Evolutionary conservation across 768 basidiomycete species (phyloP), one percentile per base, ranked within the genome.

Genomic region (Tremella fuciformis): DNA sequence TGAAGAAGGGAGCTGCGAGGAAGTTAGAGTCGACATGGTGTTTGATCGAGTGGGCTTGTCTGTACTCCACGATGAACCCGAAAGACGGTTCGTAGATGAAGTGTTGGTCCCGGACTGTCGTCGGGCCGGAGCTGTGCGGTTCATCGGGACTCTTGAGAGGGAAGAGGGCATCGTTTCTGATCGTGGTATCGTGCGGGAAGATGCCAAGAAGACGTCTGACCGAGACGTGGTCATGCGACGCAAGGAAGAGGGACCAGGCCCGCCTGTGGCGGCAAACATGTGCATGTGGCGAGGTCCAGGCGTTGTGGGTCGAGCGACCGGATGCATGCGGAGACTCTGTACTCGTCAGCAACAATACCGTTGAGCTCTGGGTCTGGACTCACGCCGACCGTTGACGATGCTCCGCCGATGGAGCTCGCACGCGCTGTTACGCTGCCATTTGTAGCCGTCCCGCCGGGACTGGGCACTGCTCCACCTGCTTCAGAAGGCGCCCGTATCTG

Each of bases 401-500:
- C 73, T 15, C 69, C 70, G 2, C 71, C 60, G 1, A 71, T 60
- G 13, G 70, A 72, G 52, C 74, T 75, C 4, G 76, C 74, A 19
- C 74, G 63, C 3, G 72, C 76, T 0, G 74, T 75, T 6, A 73
- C 58, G 51, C 73, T 75, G 2, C 71, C 71, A 0, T 58, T 62
- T 2, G 66, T 65, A 18, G 59, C 64, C 2, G 74, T 74, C 11
- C 66, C 73, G 0, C 69, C 53, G 1, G 76, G 76, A 70, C 74
- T 75, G 1, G 73, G 69, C 64, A 69, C 60, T 1, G 60, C 57
- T 11, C 52, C 56, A 13, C 70, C 70, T n/a, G 64, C 57, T 50
- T 78, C 79, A 7, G 75, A 70, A 37, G 83, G 77, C 22, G 82
- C 73, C 58, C 85, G 82, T 25, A 88, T 85, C 70, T 84, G 83